Base-by-base conservation (phyloP, 352 stramenopile genomes). In the Phytophthora cryptogea region DNA sequence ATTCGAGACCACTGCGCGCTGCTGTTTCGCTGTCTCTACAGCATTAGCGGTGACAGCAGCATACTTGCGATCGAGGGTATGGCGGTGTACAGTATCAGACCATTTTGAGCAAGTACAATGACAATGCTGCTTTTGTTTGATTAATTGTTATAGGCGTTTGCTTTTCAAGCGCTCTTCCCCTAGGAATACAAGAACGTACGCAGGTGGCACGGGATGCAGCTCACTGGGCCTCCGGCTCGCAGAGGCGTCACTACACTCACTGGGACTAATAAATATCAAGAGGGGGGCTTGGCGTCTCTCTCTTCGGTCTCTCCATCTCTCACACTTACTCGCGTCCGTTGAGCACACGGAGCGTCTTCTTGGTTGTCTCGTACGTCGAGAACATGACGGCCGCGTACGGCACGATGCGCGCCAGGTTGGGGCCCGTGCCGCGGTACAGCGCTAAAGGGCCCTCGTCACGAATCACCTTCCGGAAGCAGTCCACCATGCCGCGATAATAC, bases 351-450 rank as follows among this genome's bases (percentile, higher is more conserved):
- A 90, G 59, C 13, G 68, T 66, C 68, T 88, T 82, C 67, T 93
- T 93, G 50, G 78, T 89, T 64, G 74, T 81, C 63, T 93, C 84
- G 54, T 87, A 93, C 26, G 84, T 89, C 59, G 78, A 88, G 64
- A 92, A 94, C 79, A 91, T 91, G 50, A 94, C 77, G 13, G 86
- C 86, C 1, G 83, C 80, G 66, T 91, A 92, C 41, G 86, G 86
- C 27, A 92, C 79, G 53, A 94, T 83, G 35, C 85, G 84, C 8
- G 80, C 76, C 45, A 92, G 70, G 59, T 94, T 94, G 46, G 86
- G 76, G n/a, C 88, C 54, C 2, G 82, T 91, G 46, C 86, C 83
- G 32, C 83, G 81, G 59, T 92, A 95, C 42, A 95, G 70, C 54
- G 76, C 83, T 28, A 83, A 36, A 9, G 69, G 60, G 0, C 86